Percentiles rank a stretch among this genome's conserved stretches.
phyloP scores from a whole-genome alignment of 768 basidiomycete species.

The Leccinum ochraceum region DNA sequence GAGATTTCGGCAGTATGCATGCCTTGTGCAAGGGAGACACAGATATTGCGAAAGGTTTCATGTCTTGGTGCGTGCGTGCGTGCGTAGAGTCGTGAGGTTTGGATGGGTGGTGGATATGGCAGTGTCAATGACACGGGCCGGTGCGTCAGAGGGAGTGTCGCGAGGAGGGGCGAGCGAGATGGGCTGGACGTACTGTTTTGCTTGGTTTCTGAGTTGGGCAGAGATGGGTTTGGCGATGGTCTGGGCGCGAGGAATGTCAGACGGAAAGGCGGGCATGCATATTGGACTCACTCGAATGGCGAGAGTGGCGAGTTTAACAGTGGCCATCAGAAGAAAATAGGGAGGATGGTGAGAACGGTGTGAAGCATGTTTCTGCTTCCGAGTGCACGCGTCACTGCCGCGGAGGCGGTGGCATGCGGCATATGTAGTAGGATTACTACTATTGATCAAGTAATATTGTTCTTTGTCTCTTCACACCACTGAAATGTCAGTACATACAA shows the following conservation, averaged over 20 bases:
- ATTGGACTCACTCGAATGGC: slow-evolving; percentile 59
- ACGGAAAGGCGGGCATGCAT: background rate
- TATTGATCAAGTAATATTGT: no score
- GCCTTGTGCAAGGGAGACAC: slow-evolving; percentile 71
- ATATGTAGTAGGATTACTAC: no score
- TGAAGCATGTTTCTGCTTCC: slow-evolving; percentile 3
- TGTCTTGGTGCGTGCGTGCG: slow-evolving; percentile 45
- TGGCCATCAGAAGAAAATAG: slow-evolving; percentile 52
- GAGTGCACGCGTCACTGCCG: background rate
- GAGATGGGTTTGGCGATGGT: slow-evolving; percentile 87
- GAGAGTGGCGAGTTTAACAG: slow-evolving; percentile 73
- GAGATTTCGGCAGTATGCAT: slow-evolving; percentile 75
- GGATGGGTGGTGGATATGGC: background rate
- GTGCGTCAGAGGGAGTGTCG: background rate
- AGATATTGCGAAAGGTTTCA: slow-evolving; percentile 67
- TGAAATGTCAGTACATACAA: background rate
- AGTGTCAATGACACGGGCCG: background rate
- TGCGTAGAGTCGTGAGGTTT: background rate
- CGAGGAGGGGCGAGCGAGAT: background rate
- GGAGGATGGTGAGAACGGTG: background rate
- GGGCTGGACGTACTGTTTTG: slow-evolving; percentile 55
- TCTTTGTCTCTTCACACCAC: background rate
- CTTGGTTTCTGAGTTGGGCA: slow-evolving; percentile 65
- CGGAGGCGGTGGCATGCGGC: background rate
- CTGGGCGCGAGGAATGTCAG: slow-evolving; percentile 35